Evolutionary conservation across 2,329 filamentous ascomycete genomes (phyloP).

Genomic region (Laburnicola sp.): DNA sequence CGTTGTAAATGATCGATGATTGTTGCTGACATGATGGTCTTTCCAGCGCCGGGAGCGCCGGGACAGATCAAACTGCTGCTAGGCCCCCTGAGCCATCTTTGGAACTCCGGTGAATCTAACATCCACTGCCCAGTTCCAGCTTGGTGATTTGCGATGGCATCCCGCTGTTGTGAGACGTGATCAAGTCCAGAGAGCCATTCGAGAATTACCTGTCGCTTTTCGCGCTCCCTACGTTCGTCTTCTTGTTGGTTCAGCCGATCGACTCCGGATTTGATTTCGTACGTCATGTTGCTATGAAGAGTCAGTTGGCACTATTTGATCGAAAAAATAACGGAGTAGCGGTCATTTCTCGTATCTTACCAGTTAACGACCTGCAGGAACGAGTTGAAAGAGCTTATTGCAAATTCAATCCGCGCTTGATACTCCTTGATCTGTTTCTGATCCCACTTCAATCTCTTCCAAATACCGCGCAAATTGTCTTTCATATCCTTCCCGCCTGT

Average conservation of each 20-base stretch:
- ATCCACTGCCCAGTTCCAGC: conserved; percentile 29
- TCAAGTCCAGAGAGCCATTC: conserved; percentile 44
- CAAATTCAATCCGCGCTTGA: not conserved
- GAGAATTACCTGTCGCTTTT: not conserved
- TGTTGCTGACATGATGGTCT: conserved; percentile 33
- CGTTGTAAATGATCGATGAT: conserved; percentile 37
- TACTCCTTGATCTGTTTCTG: conserved; percentile 1
- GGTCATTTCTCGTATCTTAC: too few species aligned
- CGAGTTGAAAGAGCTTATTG: not conserved
- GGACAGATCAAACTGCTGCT: conserved; percentile 26
- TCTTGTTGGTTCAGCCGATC: not conserved
- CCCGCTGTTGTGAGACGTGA: conserved; percentile 31
- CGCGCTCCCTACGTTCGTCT: not conserved
- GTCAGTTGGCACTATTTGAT: too few species aligned
- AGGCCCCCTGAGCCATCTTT: conserved; percentile 15
- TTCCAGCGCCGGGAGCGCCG: conserved; percentile 33
- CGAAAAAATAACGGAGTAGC: too few species aligned
- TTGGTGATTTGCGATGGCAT: conserved; percentile 16
- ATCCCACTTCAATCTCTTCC: conserved; percentile 8
- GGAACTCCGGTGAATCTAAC: conserved; percentile 12
- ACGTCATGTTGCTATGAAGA: not conserved
- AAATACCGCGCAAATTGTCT: not conserved
- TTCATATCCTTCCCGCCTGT: conserved; percentile 20
- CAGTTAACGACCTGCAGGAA: conserved; percentile 3
- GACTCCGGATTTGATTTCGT: not conserved